Percentiles rank a stretch among this genome's conserved stretches.
Evolutionary conservation across 139 green algal species (phyloP).

Genomic region (Desmodesmus armatus): DNA sequence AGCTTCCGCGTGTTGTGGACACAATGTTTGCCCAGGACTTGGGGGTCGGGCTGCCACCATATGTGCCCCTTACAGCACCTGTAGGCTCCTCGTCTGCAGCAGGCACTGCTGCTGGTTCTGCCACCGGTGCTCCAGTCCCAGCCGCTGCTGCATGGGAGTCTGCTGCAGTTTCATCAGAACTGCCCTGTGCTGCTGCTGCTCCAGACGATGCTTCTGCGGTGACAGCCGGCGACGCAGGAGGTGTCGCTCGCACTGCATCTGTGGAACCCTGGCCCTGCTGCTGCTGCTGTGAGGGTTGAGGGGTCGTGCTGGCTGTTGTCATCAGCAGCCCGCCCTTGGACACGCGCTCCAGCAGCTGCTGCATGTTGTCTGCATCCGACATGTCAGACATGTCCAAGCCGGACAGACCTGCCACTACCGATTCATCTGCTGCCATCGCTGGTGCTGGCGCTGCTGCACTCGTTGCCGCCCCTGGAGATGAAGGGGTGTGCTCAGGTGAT

Average conservation of each 20-base stretch:
- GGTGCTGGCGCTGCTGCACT: neutral
- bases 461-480: neutral
- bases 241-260: neutral
- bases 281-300: neutral
- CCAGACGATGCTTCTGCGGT: neutral
- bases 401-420: neutral
- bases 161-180: neutral
- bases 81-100: too few species aligned
- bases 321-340: neutral
- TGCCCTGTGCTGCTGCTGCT: neutral
- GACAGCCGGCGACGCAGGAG: too few species aligned
- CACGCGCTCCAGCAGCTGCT: constrained; percentile 1
- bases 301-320: too few species aligned
- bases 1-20: too few species aligned
- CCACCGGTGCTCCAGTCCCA: neutral
- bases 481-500: too few species aligned
- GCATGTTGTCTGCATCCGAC: neutral
- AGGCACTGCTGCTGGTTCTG: neutral
- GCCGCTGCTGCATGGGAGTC: neutral
- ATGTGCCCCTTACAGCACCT: too few species aligned
- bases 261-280: neutral
- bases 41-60: too few species aligned
- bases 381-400: too few species aligned
- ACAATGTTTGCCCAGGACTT: too few species aligned
- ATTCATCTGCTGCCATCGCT: neutral